Evolutionary conservation across 1,284 basidiomycete genomes (phyloP), one percentile per base, ranked within the genome.

Genomic region (Vanrija sp.): DNA sequence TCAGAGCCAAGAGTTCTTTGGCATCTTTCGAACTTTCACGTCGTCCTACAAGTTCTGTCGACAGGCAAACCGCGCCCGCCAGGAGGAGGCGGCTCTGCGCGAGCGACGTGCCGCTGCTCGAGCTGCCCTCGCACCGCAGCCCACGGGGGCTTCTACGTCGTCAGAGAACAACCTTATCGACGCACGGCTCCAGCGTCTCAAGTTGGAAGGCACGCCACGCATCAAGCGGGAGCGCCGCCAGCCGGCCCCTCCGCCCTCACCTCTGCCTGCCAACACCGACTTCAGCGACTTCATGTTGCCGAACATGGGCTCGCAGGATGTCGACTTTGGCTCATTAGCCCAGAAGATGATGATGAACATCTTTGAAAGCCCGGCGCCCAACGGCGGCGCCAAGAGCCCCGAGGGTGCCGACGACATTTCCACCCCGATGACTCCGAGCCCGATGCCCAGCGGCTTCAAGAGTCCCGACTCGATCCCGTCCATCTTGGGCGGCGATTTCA

Each of bases 31-130:
- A 78, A 94, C 89, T 2, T 96, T 96, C 67, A 83, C 92, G 23
- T 92, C 88, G 0, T 93, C 91, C 1, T 96, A 93, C 76, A 87
- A 83, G 89, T 91, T 91, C 87, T 93, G 89, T 73, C 86, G 87
- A 72, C 63, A 73, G 18, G 88, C 92, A 46, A 94, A 94, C 68
- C 81, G 64, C 39, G 66, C 66, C 14, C 53, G 69, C 76, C 78
- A 44, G 62, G 76, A 60, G 80, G 84, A 62, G 78, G 78, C 16
- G 63, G 79, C 19, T 63, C 69, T 61, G 3, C 61, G 65, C 23
- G 71, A 73, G 52, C 58, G 67, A 4, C 57, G 70, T 18, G 68
- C 69, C 6, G 62, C 65, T 12, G 71, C 69, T 12, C 66, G 70
- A 45, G 73, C 71, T 5, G 71, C 69, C 1, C 65, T 77, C 9